A percentile compares a stretch with the other conserved stretches of the same genome.
Conservation (phyloP, 352 stramenopile genomes). For the Lagenidium sp. region DNA sequence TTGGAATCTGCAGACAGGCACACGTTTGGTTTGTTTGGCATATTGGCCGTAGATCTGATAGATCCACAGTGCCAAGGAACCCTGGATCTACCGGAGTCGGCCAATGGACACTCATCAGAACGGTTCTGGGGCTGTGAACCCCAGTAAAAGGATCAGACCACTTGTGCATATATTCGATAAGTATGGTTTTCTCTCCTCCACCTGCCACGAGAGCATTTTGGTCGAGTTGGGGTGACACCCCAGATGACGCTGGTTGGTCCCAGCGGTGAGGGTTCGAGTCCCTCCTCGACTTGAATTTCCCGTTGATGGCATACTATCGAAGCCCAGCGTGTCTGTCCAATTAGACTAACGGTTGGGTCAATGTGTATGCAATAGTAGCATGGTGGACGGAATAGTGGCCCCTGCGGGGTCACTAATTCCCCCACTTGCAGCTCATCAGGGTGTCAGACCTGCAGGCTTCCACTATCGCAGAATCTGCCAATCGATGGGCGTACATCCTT, state of each 20-base stretch:
- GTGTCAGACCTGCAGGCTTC: slow-evolving; percentile 76
- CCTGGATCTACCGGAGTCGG: too few species aligned
- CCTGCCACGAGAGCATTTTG: slow-evolving; percentile 7
- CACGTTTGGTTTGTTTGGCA: too few species aligned
- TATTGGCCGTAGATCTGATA: too few species aligned
- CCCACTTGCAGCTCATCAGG: slow-evolving; percentile 33
- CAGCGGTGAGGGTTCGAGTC: slow-evolving; percentile 54
- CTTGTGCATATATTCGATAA: slow-evolving; percentile 15
- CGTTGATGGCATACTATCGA: slow-evolving; percentile 67
- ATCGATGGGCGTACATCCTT: slow-evolving; percentile 64
- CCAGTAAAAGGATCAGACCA: neutral
- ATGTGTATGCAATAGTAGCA: slow-evolving; percentile 69
- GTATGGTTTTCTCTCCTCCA: neutral
- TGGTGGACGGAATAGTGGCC: slow-evolving; percentile 11
- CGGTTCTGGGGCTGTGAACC: too few species aligned
- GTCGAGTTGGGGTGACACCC: slow-evolving; percentile 8
- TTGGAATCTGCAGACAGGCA: too few species aligned
- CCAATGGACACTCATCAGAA: too few species aligned
- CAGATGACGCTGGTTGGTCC: neutral
- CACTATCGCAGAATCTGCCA: slow-evolving; percentile 77
- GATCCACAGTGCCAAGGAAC: too few species aligned
- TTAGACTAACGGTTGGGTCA: slow-evolving; percentile 90
- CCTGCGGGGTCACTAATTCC: slow-evolving; percentile 14
- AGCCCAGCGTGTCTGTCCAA: slow-evolving; percentile 82
- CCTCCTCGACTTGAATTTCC: slow-evolving; percentile 5